Evolutionary conservation across 2,329 filamentous ascomycete species (phyloP).

Genomic region (Alternaria angustiovoidea): DNA sequence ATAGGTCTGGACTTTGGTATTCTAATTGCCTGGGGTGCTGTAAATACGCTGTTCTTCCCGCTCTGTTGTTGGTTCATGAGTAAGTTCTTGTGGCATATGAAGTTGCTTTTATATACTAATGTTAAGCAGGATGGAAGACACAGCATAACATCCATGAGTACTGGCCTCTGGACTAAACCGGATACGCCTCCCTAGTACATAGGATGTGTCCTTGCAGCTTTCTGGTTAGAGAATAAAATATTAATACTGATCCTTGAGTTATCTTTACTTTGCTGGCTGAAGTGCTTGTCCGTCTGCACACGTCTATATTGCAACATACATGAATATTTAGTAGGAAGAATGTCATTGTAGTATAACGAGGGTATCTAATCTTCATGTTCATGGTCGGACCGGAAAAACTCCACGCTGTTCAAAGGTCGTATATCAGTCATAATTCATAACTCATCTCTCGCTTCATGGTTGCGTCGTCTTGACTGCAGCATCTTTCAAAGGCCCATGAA

Average conservation of each 20-base stretch:
- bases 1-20: constrained; percentile 69
- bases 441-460: constrained; percentile 7
- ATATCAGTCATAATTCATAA: constrained; percentile 16
- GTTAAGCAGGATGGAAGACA: constrained; percentile 10
- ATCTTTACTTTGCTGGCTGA: neutral
- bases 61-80: constrained; percentile 55
- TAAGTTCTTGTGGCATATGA: neutral
- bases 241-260: neutral
- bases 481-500: constrained; percentile 13
- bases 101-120: neutral
- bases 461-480: neutral
- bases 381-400: neutral
- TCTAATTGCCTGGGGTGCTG: constrained; percentile 64
- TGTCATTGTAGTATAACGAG: constrained; percentile 5
- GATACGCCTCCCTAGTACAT: too few species aligned
- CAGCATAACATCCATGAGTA: constrained; percentile 24
- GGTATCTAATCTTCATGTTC: constrained; percentile 9
- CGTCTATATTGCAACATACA: neutral
- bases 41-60: constrained; percentile 64
- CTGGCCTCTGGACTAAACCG: constrained; percentile 24
- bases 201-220: neutral
- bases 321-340: neutral
- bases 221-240: neutral
- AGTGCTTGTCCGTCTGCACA: neutral
- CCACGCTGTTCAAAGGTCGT: constrained; percentile 2